These are phyloP conservation scores for Rhizopogon sp. DNA, from an alignment of 768 basidiomycete genomes.

Conservation along the genomic window DNA sequence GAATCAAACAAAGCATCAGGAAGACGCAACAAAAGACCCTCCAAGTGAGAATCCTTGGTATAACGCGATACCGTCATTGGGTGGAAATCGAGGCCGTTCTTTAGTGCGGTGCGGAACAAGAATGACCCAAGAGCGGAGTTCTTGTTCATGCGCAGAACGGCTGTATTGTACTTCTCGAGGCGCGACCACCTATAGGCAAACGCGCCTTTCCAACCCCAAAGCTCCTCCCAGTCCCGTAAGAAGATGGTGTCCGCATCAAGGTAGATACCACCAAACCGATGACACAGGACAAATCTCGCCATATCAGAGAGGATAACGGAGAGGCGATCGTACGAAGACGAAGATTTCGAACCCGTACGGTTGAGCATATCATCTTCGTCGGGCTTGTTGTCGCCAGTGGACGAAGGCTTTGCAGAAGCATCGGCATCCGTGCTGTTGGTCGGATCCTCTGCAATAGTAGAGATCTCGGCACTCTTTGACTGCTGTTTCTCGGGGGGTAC, in stretches of 20 bases:
- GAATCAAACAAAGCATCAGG: constrained; percentile 97
- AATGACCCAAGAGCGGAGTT: constrained; percentile 88
- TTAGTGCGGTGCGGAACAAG: constrained; percentile 89
- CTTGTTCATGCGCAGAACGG: constrained; percentile 91
- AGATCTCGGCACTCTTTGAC: constrained; percentile 18
- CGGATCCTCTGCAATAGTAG: constrained; percentile 10
- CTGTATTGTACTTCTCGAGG: constrained; percentile 91
- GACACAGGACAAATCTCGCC: constrained; percentile 95
- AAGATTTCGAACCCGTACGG: constrained; percentile 85
- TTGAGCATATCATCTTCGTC: constrained; percentile 59
- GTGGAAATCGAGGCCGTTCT: constrained; percentile 94
- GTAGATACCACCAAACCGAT: constrained; percentile 95
- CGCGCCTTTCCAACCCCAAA: constrained; percentile 95
- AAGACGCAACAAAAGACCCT: constrained; percentile 77
- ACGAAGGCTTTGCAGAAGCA: constrained; percentile 12
- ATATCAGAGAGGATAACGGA: constrained; percentile 95
- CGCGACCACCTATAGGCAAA: constrained; percentile 98
- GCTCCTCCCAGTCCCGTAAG: constrained; percentile 95
- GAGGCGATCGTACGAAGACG: constrained; percentile 82
- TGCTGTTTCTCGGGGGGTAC: constrained; percentile 43
- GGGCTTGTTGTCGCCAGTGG: constrained; percentile 22
- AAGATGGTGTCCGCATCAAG: constrained; percentile 96
- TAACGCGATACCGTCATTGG: constrained; percentile 94
- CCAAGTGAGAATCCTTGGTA: constrained; percentile 82
- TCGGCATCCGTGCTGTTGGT: constrained; percentile 19